phyloP scores from a whole-genome alignment of 768 basidiomycete genomes.

The Hygrocybe punicea region DNA sequence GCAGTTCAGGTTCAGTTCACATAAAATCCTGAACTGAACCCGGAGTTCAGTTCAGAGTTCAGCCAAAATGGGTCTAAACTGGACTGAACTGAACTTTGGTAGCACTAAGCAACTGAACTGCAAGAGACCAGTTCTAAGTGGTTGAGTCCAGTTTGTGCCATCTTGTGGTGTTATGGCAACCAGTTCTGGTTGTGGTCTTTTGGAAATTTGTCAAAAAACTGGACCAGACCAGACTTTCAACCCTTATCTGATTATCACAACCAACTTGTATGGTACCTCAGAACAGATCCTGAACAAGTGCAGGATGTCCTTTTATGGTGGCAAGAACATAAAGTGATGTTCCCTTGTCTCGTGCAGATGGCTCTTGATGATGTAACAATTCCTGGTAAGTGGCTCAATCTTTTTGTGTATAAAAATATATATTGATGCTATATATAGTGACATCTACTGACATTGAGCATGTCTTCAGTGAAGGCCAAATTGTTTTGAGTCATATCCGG shows the following conservation, averaged over 20 bases:
- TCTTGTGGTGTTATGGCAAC: no score
- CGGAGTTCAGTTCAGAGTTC: no score
- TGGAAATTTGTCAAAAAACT: no score
- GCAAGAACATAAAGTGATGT: conserved; percentile 19
- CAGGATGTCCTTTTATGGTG: conserved; percentile 30
- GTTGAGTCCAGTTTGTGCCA: no score
- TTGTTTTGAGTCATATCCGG: conserved; percentile 23
- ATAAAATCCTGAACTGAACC: no score
- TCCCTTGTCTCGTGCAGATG: conserved; percentile 32
- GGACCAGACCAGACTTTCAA: no score
- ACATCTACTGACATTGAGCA: conserved; percentile 32
- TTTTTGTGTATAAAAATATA: conserved; percentile 7
- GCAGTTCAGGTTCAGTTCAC: no score
- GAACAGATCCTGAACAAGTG: conserved; percentile 9
- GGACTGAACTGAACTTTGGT: no score
- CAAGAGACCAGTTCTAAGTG: no score
- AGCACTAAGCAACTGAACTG: no score
- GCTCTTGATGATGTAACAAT: conserved; percentile 32
- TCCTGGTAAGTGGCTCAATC: conserved; percentile 22
- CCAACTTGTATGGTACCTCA: conserved; percentile 30
- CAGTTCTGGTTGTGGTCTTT: no score
- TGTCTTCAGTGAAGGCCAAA: conserved; percentile 24
- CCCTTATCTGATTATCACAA: conserved; percentile 6
- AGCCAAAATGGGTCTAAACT: no score
- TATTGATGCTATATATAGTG: conserved; percentile 17